Evolutionary conservation across 177 flowering plant species (phyloP).

Genomic region (Vitis hybrid): DNA sequence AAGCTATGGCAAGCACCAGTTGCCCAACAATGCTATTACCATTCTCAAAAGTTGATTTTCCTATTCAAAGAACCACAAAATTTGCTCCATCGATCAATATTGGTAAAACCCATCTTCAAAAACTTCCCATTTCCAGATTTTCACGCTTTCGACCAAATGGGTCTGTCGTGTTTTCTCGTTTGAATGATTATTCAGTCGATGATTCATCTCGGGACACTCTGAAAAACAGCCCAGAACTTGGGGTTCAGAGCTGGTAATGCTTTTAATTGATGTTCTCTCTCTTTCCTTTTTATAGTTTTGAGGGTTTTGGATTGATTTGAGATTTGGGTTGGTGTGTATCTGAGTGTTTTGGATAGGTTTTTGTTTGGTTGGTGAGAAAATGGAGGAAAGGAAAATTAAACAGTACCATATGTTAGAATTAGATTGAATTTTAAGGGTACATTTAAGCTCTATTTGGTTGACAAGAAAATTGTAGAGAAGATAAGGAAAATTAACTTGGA

Average conservation of each 20-base stretch:
- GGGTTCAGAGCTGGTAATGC: constrained; percentile 28
- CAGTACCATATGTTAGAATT: too few species aligned
- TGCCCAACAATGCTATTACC: constrained; percentile 15
- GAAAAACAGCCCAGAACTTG: constrained; percentile 3
- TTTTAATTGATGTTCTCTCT: neutral
- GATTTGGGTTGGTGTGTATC: too few species aligned
- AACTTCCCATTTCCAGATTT: neutral
- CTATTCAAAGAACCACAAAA: neutral
- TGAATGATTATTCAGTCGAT: constrained; percentile 18
- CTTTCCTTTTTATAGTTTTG: too few species aligned
- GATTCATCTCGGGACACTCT: neutral
- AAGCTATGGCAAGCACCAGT: constrained; percentile 30
- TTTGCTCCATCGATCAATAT: constrained; percentile 1
- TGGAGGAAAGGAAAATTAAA: too few species aligned
- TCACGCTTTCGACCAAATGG: constrained; percentile 15
- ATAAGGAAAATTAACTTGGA: too few species aligned
- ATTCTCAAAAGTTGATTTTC: constrained; percentile 11
- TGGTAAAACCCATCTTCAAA: constrained; percentile 4
- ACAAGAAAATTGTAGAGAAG: too few species aligned
- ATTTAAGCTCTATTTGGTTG: too few species aligned
- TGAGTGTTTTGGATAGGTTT: too few species aligned
- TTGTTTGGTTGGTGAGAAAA: too few species aligned
- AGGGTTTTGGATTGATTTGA: too few species aligned
- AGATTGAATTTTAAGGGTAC: too few species aligned
- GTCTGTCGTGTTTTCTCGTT: constrained; percentile 16